phyloP scores from a whole-genome alignment of 495 filamentous ascomycete genomes.

The Penicillium malachiteum region DNA sequence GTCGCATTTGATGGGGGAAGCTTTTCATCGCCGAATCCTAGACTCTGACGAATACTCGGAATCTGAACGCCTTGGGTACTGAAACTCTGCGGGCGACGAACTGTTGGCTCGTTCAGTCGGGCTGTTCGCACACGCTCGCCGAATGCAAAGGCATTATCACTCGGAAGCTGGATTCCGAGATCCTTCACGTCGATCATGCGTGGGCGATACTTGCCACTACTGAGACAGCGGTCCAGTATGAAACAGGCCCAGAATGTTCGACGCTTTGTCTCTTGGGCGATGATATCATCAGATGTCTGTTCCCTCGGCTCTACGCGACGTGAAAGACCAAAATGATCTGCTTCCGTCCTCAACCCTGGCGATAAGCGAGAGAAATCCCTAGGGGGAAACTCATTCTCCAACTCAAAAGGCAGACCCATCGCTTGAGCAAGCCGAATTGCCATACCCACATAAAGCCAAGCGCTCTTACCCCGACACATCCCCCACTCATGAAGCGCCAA shows the following conservation, averaged over 20 bases:
- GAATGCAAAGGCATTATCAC: constrained; percentile 50
- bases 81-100: constrained; percentile 42
- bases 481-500: constrained; percentile 84
- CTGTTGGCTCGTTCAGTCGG: constrained; percentile 39
- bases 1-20: constrained; percentile 30
- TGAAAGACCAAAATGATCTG: constrained; percentile 42
- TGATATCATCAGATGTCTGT: constrained; percentile 53
- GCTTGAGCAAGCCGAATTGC: constrained; percentile 75
- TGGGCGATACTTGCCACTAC: constrained; percentile 71
- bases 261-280: constrained; percentile 72
- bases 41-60: constrained; percentile 46
- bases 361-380: constrained; percentile 43
- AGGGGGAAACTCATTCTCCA: constrained; percentile 44
- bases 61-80: constrained; percentile 46
- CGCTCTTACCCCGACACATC: constrained; percentile 69
- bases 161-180: constrained; percentile 52
- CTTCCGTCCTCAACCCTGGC: constrained; percentile 40
- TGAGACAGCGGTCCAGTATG: constrained; percentile 75
- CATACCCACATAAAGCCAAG: constrained; percentile 75
- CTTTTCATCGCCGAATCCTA: constrained; percentile 43
- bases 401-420: constrained; percentile 66
- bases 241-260: constrained; percentile 87
- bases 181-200: constrained; percentile 68
- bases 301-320: constrained; percentile 37
- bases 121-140: constrained; percentile 48